Evolutionary conservation across 345 rosid species (phyloP).

Genomic region (Theobroma cacao): DNA sequence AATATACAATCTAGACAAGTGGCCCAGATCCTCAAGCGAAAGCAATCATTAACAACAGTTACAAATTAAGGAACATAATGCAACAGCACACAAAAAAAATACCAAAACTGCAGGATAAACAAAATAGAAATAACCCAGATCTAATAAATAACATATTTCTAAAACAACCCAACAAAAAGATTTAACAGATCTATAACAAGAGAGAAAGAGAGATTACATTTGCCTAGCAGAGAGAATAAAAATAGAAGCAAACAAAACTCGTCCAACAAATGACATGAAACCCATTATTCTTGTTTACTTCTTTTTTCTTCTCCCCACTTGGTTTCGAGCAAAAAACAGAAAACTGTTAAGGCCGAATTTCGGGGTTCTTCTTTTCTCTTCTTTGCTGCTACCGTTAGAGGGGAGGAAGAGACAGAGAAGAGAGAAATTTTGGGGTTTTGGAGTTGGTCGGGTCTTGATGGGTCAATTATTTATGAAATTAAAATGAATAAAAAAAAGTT

Average conservation of each 20-base stretch:
- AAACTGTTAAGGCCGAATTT: background rate
- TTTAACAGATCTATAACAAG: background rate
- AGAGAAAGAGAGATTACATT: conserved; percentile 39
- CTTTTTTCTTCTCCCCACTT: conserved; percentile 16
- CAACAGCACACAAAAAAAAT: background rate
- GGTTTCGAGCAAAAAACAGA: background rate
- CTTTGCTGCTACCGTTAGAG: background rate
- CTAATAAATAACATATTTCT: background rate
- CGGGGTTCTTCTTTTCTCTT: background rate
- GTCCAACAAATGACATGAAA: conserved; percentile 83
- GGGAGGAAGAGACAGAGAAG: background rate
- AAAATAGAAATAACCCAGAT: background rate
- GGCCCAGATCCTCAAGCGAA: background rate
- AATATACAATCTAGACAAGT: background rate
- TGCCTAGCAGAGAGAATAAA: conserved; percentile 95
- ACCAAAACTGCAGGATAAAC: background rate
- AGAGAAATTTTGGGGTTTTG: background rate
- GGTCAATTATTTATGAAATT: background rate
- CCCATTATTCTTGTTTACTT: conserved; percentile 49
- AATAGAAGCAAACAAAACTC: conserved; percentile 85
- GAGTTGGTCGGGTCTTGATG: background rate
- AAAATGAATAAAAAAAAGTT: background rate
- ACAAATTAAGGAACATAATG: background rate
- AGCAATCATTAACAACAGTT: background rate
- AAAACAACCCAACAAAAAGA: background rate